Evolutionary conservation across 2,329 filamentous ascomycete species (phyloP), one percentile per base, ranked within the genome.

Genomic region (Curvularia spicifera): DNA sequence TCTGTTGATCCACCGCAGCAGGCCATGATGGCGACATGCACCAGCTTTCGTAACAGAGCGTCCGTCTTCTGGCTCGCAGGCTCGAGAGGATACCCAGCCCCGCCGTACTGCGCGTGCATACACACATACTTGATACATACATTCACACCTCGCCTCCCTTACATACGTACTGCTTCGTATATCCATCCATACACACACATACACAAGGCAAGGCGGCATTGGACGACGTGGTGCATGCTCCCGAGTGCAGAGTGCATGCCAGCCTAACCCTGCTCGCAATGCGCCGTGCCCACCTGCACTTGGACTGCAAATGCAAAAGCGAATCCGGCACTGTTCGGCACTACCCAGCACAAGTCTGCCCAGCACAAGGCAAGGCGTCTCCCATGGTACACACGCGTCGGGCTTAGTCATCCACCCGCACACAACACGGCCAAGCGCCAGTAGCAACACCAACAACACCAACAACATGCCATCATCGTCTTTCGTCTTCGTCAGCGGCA

Each of bases 261-360:
- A 66, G 60, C 59, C 59, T 42, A 44, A 61, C 63, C 61, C 61
- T 60, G 62, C 58, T 53, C 46, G 31, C 39, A 60, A 55, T 60
- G 65, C 66, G 59, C 60, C 60, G 53, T 63, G 62, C 47, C 56
- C 60, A 56, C 59, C 53, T 42, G 20, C 12, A 59, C 57, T 33
- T 33, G 31, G 10, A 37, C 15, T 6, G 13, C 33, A n/a, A 37
- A 37, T n/a, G 33, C 33, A 56, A 64, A 60, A 60, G 56, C 57
- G 56, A 64, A 51, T 49, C 57, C 59, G 61, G 53, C 60, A 63
- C 49, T 56, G 51, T 53, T 67, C 66, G 59, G 60, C 59, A 67
- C 59, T 54, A 64, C 63, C 61, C 44, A 62, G 53, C 61, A 64
- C 50, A 58, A 58, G 45, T 42, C 40, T 20, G 22, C 40, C 22